These are phyloP conservation scores for Lentinula detonsa DNA, from an alignment of 768 basidiomycete genomes.

Conservation along the genomic window DNA sequence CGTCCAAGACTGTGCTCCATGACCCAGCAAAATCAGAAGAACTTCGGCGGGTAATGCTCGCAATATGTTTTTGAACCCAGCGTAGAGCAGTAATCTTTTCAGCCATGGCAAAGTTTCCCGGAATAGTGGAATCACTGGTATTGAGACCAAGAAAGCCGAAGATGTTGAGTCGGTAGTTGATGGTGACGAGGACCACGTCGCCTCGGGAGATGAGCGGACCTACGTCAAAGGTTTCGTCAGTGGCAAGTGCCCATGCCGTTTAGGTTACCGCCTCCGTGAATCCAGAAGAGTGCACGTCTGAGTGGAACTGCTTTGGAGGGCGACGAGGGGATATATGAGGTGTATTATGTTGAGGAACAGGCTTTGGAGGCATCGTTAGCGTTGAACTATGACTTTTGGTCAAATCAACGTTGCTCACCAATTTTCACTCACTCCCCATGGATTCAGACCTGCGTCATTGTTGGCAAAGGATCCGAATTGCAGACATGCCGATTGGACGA, in stretches of 20 bases:
- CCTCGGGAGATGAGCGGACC: conserved; percentile 28
- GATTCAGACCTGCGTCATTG: conserved; percentile 12
- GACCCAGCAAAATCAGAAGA: conserved; percentile 6
- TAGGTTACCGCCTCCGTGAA: conserved; percentile 33
- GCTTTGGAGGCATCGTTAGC: not conserved
- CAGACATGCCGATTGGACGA: conserved; percentile 14
- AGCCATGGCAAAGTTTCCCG: conserved; percentile 34
- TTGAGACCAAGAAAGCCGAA: conserved; percentile 31
- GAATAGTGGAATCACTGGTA: conserved; percentile 21
- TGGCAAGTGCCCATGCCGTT: conserved; percentile 20
- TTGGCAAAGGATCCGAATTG: conserved; percentile 12
- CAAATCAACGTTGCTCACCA: conserved; percentile 6
- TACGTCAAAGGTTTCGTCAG: conserved; percentile 27
- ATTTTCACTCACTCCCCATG: conserved; percentile 15
- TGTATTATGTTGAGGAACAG: conserved; percentile 30
- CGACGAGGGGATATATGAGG: conserved; percentile 24
- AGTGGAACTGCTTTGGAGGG: conserved; percentile 11
- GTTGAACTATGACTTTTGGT: not conserved
- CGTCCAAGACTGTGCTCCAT: conserved; percentile 11
- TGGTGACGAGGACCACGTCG: conserved; percentile 32
- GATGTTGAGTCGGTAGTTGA: conserved; percentile 33
- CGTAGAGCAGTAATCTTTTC: conserved; percentile 34
- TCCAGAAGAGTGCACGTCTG: conserved; percentile 33
- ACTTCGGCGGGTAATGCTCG: conserved; percentile 12
- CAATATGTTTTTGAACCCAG: conserved; percentile 39